These are phyloP conservation scores for Teratosphaeria zuluensis DNA, from an alignment of 2,329 filamentous ascomycete species.

Conservation along the genomic window DNA sequence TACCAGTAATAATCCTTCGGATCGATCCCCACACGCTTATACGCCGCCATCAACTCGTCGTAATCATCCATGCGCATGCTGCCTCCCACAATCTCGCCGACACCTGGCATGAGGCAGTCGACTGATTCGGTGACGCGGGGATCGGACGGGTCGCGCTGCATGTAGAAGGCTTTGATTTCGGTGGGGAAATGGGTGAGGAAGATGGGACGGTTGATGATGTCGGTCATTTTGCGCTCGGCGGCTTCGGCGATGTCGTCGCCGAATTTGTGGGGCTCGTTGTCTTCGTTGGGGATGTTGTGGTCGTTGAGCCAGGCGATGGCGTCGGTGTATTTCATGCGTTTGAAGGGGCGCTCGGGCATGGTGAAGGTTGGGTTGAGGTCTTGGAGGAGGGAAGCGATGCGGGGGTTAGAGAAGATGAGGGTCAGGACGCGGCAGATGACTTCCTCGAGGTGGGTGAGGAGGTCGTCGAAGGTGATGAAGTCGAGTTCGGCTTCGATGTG, in stretches of 20 bases:
- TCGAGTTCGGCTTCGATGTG: conserved; percentile 95
- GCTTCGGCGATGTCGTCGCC: conserved; percentile 98
- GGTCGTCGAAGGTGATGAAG: conserved; percentile 85
- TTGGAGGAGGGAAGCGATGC: conserved; percentile 63
- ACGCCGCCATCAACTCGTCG: conserved; percentile 81
- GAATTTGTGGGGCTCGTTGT: conserved; percentile 79
- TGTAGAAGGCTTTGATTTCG: conserved; percentile 99
- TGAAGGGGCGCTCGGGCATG: conserved; percentile 73
- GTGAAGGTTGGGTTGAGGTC: conserved; percentile 86
- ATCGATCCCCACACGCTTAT: conserved; percentile 76
- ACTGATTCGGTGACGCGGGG: conserved; percentile 83
- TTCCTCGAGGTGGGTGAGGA: conserved; percentile 77
- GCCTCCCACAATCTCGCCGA: conserved; percentile 93
- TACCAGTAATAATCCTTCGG: conserved; percentile 94
- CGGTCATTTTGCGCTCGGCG: conserved; percentile 92
- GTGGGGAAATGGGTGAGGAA: conserved; percentile 95
- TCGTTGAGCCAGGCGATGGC: conserved; percentile 90
- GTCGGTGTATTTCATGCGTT: conserved; percentile 88
- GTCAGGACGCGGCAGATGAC: conserved; percentile 82
- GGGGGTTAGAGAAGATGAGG: conserved; percentile 61
- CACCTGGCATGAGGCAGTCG: conserved; percentile 79
- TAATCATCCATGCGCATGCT: conserved; percentile 93
- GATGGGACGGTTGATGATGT: conserved; percentile 89
- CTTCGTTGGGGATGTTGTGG: conserved; percentile 86
- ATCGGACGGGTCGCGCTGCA: conserved; percentile 79